Percentiles rank a stretch among this genome's conserved stretches.
These are phyloP conservation scores for Pholiota conissans DNA, from an alignment of 768 basidiomycete genomes.

Conservation along the genomic window DNA sequence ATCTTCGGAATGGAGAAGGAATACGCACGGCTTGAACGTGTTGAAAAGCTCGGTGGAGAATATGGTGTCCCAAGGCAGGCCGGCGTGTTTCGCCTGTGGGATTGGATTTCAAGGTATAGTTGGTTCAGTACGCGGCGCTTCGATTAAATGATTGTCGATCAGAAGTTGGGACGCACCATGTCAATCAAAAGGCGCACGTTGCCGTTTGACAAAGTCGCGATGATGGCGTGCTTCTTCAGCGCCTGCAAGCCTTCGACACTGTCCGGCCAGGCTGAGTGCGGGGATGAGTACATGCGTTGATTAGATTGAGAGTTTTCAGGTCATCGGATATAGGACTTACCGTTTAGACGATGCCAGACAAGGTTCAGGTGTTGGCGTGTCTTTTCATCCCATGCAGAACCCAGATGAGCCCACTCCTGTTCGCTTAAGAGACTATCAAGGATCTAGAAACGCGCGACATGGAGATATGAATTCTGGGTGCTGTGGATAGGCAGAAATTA, in stretches of 20 bases:
- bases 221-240: slow-evolving; percentile 50
- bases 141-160: too few relatives aligned
- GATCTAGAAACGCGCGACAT: not conserved
- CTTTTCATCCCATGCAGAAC: slow-evolving; percentile 39
- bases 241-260: slow-evolving; percentile 44
- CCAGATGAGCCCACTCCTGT: slow-evolving; percentile 52
- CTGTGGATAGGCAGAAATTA: too few relatives aligned
- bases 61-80: slow-evolving; percentile 64
- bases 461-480: too few relatives aligned
- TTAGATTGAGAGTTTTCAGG: not conserved
- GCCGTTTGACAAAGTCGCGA: slow-evolving; percentile 63
- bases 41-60: slow-evolving; percentile 62
- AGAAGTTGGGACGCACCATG: slow-evolving; percentile 48
- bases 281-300: too few relatives aligned
- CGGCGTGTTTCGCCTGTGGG: slow-evolving; percentile 60
- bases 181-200: slow-evolving; percentile 61
- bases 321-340: slow-evolving; percentile 20
- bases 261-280: slow-evolving; percentile 72
- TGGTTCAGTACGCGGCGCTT: too few relatives aligned
- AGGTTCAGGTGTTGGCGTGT: slow-evolving; percentile 45
- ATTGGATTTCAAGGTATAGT: not conserved
- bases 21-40: slow-evolving; percentile 60
- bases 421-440: slow-evolving; percentile 40
- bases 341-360: slow-evolving; percentile 61
- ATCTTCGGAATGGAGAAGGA: not conserved